phyloP scores from a whole-genome alignment of 306 rosid genomes.

The Glycine latifolia region DNA sequence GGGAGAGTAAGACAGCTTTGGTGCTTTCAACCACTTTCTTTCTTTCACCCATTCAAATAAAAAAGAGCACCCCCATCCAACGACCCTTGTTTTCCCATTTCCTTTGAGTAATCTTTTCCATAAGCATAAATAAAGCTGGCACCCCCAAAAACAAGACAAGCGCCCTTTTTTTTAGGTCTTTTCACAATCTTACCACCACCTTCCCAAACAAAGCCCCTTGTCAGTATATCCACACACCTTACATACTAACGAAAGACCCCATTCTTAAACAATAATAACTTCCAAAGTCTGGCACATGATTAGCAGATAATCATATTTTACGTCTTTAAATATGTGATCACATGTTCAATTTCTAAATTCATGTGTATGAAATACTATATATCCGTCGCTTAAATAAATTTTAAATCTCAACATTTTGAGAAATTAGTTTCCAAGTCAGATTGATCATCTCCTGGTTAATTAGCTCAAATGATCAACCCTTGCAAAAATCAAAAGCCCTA shows the following conservation, averaged over 20 bases:
- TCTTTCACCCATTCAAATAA: slow-evolving; percentile 42
- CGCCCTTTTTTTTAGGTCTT: slow-evolving; percentile 36
- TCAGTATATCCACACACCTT: slow-evolving; percentile 26
- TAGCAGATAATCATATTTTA: neutral
- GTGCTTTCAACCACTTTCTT: slow-evolving; percentile 41
- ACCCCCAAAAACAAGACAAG: slow-evolving; percentile 35
- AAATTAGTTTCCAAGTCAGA: too few relatives aligned
- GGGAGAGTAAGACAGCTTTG: slow-evolving; percentile 51
- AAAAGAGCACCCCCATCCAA: slow-evolving; percentile 34
- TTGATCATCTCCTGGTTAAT: too few relatives aligned
- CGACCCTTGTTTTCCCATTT: slow-evolving; percentile 20
- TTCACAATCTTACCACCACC: slow-evolving; percentile 40
- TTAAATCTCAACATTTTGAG: neutral
- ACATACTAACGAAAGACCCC: neutral
- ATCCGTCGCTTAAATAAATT: neutral
- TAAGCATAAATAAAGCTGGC: slow-evolving; percentile 41
- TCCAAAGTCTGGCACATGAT: neutral
- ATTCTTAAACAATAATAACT: neutral
- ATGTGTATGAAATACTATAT: neutral
- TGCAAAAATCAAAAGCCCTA: too few relatives aligned
- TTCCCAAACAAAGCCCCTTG: slow-evolving; percentile 42
- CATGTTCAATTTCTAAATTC: neutral
- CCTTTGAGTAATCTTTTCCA: slow-evolving; percentile 45
- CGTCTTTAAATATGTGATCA: neutral
- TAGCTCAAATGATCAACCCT: too few relatives aligned